phyloP scores from a whole-genome alignment of 2,329 filamentous ascomycete genomes.

The Chalaropsis ovoidea region DNA sequence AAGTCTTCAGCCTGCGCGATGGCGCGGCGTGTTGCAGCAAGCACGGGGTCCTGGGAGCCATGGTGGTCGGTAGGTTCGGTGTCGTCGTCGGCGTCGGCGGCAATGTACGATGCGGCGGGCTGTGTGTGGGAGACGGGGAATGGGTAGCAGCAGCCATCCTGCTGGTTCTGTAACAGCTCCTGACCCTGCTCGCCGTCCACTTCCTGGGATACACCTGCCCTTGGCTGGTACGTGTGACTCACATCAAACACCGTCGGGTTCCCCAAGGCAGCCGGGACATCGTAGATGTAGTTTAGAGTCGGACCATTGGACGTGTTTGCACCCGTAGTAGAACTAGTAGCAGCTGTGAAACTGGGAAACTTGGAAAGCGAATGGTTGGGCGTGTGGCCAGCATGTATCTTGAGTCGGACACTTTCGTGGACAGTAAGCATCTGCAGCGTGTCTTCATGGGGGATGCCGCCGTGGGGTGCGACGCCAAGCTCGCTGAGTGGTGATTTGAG shows the following conservation, averaged over 20 bases:
- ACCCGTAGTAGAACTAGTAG: conserved; percentile 19
- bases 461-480: conserved; percentile 26
- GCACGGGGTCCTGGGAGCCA: conserved; percentile 4
- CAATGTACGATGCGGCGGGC: neutral
- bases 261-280: conserved; percentile 24
- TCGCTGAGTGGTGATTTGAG: conserved; percentile 7
- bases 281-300: conserved; percentile 21
- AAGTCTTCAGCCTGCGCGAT: neutral
- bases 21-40: neutral
- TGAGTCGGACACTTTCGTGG: conserved; percentile 43
- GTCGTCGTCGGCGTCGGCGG: neutral
- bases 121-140: neutral
- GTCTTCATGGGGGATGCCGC: conserved; percentile 30
- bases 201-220: neutral
- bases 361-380: conserved; percentile 50
- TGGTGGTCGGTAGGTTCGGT: neutral
- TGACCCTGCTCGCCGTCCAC: neutral
- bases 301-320: conserved; percentile 21
- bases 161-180: neutral
- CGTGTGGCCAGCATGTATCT: conserved; percentile 54
- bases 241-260: conserved; percentile 11
- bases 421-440: conserved; percentile 41
- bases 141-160: neutral
- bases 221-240: conserved; percentile 3
- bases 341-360: conserved; percentile 34